phyloP scores from a whole-genome alignment of 768 basidiomycete genomes.

The Russula lepida region DNA sequence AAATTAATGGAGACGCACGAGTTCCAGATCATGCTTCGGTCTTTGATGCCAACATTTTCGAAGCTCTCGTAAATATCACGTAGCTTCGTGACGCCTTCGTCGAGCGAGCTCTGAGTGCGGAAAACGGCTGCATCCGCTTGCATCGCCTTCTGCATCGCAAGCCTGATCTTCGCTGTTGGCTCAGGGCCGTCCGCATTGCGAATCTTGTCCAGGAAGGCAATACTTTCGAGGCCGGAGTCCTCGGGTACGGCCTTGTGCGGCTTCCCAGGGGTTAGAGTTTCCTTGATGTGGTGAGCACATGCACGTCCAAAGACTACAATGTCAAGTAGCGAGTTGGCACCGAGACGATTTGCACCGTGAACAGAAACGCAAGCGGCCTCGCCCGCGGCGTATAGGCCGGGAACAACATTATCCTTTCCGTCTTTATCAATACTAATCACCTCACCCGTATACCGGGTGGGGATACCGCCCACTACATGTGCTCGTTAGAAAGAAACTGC shows the following conservation, averaged over 20 bases:
- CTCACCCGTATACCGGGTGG: slow-evolving; percentile 97
- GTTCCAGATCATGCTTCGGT: slow-evolving; percentile 99
- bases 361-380: slow-evolving; percentile 99
- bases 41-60: slow-evolving; percentile 90
- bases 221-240: slow-evolving; percentile 74
- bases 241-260: slow-evolving; percentile 84
- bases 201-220: slow-evolving; percentile 85
- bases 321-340: slow-evolving; percentile 97
- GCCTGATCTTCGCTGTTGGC: slow-evolving; percentile 81
- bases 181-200: slow-evolving; percentile 75
- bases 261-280: slow-evolving; percentile 81
- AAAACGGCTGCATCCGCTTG: slow-evolving; percentile 97
- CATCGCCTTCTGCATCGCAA: slow-evolving; percentile 99
- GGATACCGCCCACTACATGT: slow-evolving; percentile 91
- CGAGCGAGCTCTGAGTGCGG: slow-evolving; percentile 84
- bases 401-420: slow-evolving; percentile 90
- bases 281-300: slow-evolving; percentile 95
- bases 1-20: slow-evolving; percentile 50
- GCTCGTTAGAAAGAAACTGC: slow-evolving; percentile 18
- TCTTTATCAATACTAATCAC: slow-evolving; percentile 81
- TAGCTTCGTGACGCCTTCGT: slow-evolving; percentile 88
- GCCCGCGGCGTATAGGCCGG: slow-evolving; percentile 96
- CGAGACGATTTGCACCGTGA: slow-evolving; percentile 98
- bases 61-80: slow-evolving; percentile 81
- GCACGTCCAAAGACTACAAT: slow-evolving; percentile 99